Base-by-base conservation (phyloP, 805 yeast genomes). In the Candida arabinofermentans region DNA sequence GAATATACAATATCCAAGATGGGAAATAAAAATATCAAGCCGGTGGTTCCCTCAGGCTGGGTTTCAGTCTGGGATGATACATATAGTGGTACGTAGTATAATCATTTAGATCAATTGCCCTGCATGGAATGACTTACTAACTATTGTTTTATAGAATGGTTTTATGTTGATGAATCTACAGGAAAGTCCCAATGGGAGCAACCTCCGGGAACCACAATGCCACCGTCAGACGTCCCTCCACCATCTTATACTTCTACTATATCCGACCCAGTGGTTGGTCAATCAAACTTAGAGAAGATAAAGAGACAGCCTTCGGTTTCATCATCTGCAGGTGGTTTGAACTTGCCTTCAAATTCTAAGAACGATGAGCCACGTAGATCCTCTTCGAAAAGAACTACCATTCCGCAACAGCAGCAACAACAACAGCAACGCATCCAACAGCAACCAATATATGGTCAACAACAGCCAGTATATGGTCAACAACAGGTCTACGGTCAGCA, bases 181-280 rank as follows among this genome's bases (percentile, higher is more conserved):
- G 83, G 85, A 45, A 69, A 77, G 50, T 86, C 96, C 0, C 96
- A 89, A 62, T 91, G 98, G 98, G 96, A 86, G 40, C 78, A 81
- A 12, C 97, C 96, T 13, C 44, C 46, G 9, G 83, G 83, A 1
- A 77, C 86, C 0, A 58, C 51, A 2, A 74, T 75, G 58, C 37
- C 49, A 7, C 41, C 48, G 4, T 53, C 44, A 4, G 64, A 53
- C 8, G 61, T 55, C 3, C 68, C 70, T 3, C 69, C 70, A 2
- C 81, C 82, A 13, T 49, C 58, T n/a, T 53, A 55, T 34, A 31
- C 51, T 8, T 45, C 24, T 14, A 9, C 29, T 8, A 19, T 8
- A n/a, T n/a, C n/a, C n/a, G 16, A 5, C 18, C 32, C 32, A 14
- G 5, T 19, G 4, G 5, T 7, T 5, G 32, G 16, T 29, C 13